phyloP scores from a whole-genome alignment of 345 rosid species.

The Eutrema heterophyllum region DNA sequence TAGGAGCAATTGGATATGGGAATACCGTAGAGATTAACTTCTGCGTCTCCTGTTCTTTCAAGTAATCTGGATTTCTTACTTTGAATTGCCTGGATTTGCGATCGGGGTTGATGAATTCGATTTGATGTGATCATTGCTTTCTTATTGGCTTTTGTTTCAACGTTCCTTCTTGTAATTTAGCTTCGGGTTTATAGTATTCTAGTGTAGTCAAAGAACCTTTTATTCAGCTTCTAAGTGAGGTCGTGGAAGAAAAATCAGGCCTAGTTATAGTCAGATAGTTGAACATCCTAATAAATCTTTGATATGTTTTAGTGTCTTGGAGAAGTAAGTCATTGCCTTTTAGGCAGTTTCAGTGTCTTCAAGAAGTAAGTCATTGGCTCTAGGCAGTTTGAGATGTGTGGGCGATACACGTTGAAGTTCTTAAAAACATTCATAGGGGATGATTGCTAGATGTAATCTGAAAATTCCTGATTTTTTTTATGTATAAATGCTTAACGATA shows the following conservation, averaged over 20 bases:
- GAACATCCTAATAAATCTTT: neutral
- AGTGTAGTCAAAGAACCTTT: neutral
- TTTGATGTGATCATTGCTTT: neutral
- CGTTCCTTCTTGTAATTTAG: neutral
- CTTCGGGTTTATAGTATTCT: neutral
- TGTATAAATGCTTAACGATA: neutral
- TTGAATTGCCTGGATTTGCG: neutral
- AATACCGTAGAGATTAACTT: conserved; percentile 62
- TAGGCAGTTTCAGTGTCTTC: neutral
- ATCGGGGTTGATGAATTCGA: neutral
- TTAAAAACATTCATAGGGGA: neutral
- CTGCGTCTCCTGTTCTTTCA: conserved; percentile 85
- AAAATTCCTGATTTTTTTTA: neutral
- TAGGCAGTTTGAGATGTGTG: neutral
- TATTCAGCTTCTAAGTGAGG: neutral
- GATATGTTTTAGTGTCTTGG: neutral
- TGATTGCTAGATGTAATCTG: neutral
- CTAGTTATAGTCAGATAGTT: neutral
- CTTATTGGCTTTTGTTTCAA: neutral
- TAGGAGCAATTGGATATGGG: conserved; percentile 60
- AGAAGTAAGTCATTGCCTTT: neutral
- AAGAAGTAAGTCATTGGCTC: neutral
- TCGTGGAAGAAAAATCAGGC: neutral
- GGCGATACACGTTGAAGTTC: neutral
- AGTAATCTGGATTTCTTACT: conserved; percentile 26